Base-by-base conservation (phyloP, 1,284 basidiomycete species). In the Fomitopsis betulina region DNA sequence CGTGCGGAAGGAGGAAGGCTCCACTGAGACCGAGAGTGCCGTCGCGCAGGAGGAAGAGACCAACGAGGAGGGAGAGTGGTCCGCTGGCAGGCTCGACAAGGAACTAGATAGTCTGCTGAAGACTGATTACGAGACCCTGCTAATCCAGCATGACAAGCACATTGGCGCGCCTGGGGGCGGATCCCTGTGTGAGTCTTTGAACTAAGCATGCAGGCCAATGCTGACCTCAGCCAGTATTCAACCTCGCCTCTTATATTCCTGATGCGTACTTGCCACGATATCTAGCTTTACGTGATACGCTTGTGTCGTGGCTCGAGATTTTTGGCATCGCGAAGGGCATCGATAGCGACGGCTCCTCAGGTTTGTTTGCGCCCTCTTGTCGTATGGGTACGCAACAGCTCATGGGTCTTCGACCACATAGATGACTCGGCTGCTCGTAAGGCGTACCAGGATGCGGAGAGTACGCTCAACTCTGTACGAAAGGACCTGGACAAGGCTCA, bases 181-280 rank as follows among this genome's bases (percentile, higher is more conserved):
- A 12, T 82, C 83, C 1, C 69, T 83, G 55, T 69, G 87, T 91
- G 66, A 74, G 87, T 80, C 54, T 1, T 43, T 19, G 39, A n/a
- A 15, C 35, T 53, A 1, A 13, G 19, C 19, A 5, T 21, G n/a
- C 21, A 35, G 45, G 21, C 23, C 43, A 30, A 35, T 30, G 12
- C 55, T 52, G 56, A 62, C 57, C 60, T 56, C 61, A 30, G 51
- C 38, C 70, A 95, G 94, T 96, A 50, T 93, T 91, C 75, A 83
- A 93, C 59, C 67, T 96, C 32, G 80, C 88, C 50, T 83, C 90
- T 30, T 98, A 98, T 74, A 79, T 99, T 38, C 97, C 96, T 3
- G 94, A 97, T 59, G 77, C 84, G 2, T 64, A 95, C 13, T 72
- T 91, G 45, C 91, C 93, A 0, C 79, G 83, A 59, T 98, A 91